Evolutionary conservation across 768 basidiomycete genomes (phyloP), one percentile per base, ranked within the genome.

Genomic region (Mycena filopes): DNA sequence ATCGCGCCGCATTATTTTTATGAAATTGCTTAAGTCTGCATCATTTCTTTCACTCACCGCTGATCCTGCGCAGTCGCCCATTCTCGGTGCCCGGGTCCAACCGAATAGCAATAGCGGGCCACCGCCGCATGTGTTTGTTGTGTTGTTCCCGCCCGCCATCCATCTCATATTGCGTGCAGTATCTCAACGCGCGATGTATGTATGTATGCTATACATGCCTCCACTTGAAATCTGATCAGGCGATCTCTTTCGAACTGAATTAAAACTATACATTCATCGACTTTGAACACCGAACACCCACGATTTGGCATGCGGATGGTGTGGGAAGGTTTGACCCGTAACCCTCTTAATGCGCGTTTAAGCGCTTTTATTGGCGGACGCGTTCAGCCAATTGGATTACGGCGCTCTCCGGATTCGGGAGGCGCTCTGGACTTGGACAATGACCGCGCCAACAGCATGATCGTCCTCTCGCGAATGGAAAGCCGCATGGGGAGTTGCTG

Each of bases 51-150:
- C 23, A 20, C 18, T 41, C 12, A 16, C 21, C 28, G 38, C 45
- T 63, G 61, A 63, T 63, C 61, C 61, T 63, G 61, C 42, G 38
- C 21, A 33, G 23, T 63, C 61, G 61, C 40, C 28, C 61, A 63
- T 63, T 63, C 61, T 16, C 18, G 38, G 48, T 46, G 61, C 49
- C 61, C 49, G 21, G 59, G 16, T 23, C 48, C n/a, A 36, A 26
- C 31, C 11, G 21, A 20, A 23, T 8, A 15, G 21, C 29, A 33
- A 29, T n/a, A n/a, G n/a, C n/a, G n/a, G n/a, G n/a, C n/a, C n/a
- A 43, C 13, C 6, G 13, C 31, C 20, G 16, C 46, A 58, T 48
- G 57, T 46, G 48, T 59, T 59, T 53, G 28, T 31, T 48, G 46
- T 25, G n/a, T n/a, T n/a, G n/a, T n/a, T n/a, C 57, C 48, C 47